phyloP scores from a whole-genome alignment of 768 basidiomycete species.

The Dentipellis sp. region DNA sequence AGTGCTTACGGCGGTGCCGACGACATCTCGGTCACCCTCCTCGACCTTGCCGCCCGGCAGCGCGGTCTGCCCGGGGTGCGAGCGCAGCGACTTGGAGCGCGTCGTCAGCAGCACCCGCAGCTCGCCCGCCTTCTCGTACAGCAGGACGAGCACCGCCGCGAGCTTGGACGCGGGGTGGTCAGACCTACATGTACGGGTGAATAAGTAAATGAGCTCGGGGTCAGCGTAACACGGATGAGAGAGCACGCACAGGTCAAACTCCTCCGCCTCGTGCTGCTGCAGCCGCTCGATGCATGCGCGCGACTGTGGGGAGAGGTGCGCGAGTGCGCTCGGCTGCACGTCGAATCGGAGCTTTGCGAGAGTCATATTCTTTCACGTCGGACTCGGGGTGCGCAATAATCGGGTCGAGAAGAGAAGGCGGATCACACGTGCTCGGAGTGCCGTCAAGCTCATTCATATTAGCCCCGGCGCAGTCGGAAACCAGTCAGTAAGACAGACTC shows the following conservation, averaged over 20 bases:
- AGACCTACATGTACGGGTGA: conserved; percentile 18
- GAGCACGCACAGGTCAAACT: conserved; percentile 2
- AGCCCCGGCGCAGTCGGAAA: too few relatives aligned
- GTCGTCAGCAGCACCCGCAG: conserved; percentile 81
- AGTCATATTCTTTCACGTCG: not conserved
- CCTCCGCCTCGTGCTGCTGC: conserved; percentile 1
- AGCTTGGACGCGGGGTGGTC: conserved; percentile 33
- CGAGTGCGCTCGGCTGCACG: not conserved
- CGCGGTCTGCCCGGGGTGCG: conserved; percentile 77
- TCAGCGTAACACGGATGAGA: not conserved
- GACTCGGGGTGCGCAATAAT: not conserved
- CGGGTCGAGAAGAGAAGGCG: not conserved
- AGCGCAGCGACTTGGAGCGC: conserved; percentile 63
- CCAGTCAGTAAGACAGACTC: too few relatives aligned
- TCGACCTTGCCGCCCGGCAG: conserved; percentile 79
- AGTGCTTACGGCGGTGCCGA: conserved; percentile 65
- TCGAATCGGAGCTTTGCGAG: not conserved
- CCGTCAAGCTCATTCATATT: too few relatives aligned
- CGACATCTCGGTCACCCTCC: conserved; percentile 47
- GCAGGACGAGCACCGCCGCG: conserved; percentile 70
- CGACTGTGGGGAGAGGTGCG: conserved; percentile 3
- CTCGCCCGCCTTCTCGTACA: conserved; percentile 62
- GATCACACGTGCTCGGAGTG: not conserved
- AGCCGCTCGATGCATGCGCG: conserved; percentile 8
- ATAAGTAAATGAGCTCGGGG: not conserved